Conservation (phyloP, 352 stramenopile species). For the Pythium monospermum region DNA sequence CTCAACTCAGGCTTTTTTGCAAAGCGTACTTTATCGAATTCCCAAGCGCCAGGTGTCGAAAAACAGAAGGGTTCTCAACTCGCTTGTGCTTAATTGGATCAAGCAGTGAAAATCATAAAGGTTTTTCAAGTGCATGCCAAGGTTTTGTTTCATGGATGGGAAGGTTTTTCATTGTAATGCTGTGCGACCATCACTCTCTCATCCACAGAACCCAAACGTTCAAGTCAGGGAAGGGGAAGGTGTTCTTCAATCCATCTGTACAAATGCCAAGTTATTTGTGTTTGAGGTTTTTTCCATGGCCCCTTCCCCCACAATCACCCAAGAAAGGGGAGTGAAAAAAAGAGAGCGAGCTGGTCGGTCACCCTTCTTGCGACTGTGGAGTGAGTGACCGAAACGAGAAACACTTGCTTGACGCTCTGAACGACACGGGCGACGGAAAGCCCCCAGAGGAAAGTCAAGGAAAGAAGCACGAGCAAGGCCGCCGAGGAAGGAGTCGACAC, state of each 20-base stretch:
- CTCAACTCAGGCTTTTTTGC: too few relatives aligned
- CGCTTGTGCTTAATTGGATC: too few relatives aligned
- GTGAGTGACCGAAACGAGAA: constrained; percentile 15
- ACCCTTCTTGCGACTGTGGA: constrained; percentile 1
- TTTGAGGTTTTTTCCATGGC: constrained; percentile 4
- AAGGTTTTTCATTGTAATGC: constrained; percentile 11
- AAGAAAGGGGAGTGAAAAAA: background rate
- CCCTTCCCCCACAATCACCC: background rate
- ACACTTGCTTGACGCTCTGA: constrained; percentile 14
- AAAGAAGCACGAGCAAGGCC: background rate
- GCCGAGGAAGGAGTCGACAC: background rate
- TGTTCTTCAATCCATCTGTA: constrained; percentile 1
- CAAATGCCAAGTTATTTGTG: constrained; percentile 13
- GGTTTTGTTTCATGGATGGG: too few relatives aligned
- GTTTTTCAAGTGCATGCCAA: too few relatives aligned
- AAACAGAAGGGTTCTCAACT: too few relatives aligned
- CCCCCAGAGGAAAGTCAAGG: background rate
- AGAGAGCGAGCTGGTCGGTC: background rate
- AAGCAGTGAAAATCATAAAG: too few relatives aligned
- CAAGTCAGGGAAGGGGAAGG: background rate
- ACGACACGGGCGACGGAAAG: background rate
- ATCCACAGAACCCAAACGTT: constrained; percentile 1
- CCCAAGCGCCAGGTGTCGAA: too few relatives aligned
- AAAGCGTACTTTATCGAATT: too few relatives aligned
- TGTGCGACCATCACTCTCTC: constrained; percentile 18